Conservation (phyloP, 257 asterid genomes). For the Ilex aquifolium region DNA sequence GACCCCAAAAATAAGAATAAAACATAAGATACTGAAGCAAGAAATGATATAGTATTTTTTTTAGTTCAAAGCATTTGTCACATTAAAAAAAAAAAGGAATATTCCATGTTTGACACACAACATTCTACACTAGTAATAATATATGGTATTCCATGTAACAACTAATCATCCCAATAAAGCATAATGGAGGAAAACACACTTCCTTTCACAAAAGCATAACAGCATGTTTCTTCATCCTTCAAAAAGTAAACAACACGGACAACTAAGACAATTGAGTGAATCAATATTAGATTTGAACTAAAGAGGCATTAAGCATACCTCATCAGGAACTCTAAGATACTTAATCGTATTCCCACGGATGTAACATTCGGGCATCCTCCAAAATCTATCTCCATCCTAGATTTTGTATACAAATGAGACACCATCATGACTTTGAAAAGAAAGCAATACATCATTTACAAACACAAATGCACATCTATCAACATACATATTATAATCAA, state of each 20-base stretch:
- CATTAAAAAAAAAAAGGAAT: too few relatives aligned
- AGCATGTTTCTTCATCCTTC: background rate
- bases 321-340: slow-evolving; percentile 93
- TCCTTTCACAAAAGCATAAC: background rate
- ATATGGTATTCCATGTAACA: too few relatives aligned
- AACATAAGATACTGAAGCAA: too few relatives aligned
- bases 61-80: too few relatives aligned
- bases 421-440: background rate
- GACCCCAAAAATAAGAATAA: too few relatives aligned
- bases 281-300: background rate
- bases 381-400: slow-evolving; percentile 97
- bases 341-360: slow-evolving; percentile 45
- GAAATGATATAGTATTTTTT: too few relatives aligned
- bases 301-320: slow-evolving; percentile 39
- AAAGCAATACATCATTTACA: background rate
- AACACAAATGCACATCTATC: too few relatives aligned
- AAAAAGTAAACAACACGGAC: too few relatives aligned
- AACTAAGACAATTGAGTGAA: background rate
- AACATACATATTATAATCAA: background rate
- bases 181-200: background rate
- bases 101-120: too few relatives aligned
- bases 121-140: too few relatives aligned
- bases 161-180: too few relatives aligned
- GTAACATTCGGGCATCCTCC: slow-evolving; percentile 98
- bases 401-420: background rate